Evolutionary conservation across 164 flowering plant species (phyloP).

Genomic region (Tetracentron sinense): DNA sequence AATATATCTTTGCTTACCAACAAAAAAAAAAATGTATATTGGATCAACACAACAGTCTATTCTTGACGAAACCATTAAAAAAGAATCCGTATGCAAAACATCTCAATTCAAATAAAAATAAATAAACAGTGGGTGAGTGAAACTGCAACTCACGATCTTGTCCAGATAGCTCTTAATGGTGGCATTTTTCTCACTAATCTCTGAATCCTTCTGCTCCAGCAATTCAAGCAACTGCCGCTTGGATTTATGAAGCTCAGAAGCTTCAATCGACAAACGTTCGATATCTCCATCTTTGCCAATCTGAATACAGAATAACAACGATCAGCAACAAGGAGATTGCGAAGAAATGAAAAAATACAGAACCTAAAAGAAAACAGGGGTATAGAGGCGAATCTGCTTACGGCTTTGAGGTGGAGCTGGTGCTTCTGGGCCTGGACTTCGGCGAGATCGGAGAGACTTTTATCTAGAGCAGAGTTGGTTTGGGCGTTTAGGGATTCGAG

Average conservation of each 20-base stretch:
- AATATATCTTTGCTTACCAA: no score
- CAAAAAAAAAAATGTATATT: no score
- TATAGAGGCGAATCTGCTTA: conserved; percentile 14
- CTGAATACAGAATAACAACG: conserved; percentile 29
- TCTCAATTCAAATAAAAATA: background rate
- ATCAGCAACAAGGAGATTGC: background rate
- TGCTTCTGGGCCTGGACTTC: conserved; percentile 60
- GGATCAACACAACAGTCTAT: no score
- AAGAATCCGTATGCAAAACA: background rate
- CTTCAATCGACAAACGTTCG: conserved; percentile 57
- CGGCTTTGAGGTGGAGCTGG: conserved; percentile 53
- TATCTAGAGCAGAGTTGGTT: conserved; percentile 46
- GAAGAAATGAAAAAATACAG: background rate
- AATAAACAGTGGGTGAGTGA: background rate
- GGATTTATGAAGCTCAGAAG: conserved; percentile 61
- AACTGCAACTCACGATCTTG: conserved; percentile 57
- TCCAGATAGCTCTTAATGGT: conserved; percentile 71
- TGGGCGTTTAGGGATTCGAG: conserved; percentile 54
- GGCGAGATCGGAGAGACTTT: conserved; percentile 55
- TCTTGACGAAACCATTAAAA: no score
- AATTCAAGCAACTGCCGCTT: conserved; percentile 75
- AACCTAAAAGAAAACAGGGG: background rate
- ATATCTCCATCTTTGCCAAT: conserved; percentile 77
- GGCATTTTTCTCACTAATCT: conserved; percentile 71
- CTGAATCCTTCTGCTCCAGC: conserved; percentile 72